Conservation (phyloP, 2,329 filamentous ascomycete species). For the Colletotrichum echinochloae region DNA sequence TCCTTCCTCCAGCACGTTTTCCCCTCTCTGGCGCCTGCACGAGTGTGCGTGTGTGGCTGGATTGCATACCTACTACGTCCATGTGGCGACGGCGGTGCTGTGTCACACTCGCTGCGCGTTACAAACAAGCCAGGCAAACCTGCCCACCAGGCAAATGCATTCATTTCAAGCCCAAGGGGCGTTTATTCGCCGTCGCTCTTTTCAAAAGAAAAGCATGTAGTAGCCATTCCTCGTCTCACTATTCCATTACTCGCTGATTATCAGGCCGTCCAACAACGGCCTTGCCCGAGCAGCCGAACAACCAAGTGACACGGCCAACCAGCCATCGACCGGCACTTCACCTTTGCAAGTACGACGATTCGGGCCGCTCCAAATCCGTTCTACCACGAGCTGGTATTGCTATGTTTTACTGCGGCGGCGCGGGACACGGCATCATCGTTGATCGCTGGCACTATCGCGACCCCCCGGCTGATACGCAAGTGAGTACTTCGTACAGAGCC, state of each 20-base stretch:
- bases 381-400: neutral
- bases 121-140: neutral
- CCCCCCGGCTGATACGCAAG: neutral
- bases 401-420: neutral
- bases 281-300: neutral
- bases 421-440: neutral
- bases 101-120: neutral
- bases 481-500: constrained; percentile 2
- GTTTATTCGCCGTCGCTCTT: neutral
- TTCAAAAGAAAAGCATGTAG: neutral
- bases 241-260: too few relatives aligned
- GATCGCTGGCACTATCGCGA: neutral
- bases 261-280: neutral
- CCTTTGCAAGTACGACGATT: neutral
- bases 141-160: neutral
- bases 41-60: neutral
- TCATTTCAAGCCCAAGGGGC: neutral
- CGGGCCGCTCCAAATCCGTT: neutral
- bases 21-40: too few relatives aligned
- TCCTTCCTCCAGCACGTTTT: neutral
- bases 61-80: neutral
- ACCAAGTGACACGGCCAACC: neutral
- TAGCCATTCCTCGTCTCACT: neutral
- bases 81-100: neutral
- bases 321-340: neutral